A percentile compares a stretch with the other conserved stretches of the same genome.
These are phyloP conservation scores for Earliella scabrosa DNA, from an alignment of 1,284 basidiomycete genomes.

Conservation along the genomic window DNA sequence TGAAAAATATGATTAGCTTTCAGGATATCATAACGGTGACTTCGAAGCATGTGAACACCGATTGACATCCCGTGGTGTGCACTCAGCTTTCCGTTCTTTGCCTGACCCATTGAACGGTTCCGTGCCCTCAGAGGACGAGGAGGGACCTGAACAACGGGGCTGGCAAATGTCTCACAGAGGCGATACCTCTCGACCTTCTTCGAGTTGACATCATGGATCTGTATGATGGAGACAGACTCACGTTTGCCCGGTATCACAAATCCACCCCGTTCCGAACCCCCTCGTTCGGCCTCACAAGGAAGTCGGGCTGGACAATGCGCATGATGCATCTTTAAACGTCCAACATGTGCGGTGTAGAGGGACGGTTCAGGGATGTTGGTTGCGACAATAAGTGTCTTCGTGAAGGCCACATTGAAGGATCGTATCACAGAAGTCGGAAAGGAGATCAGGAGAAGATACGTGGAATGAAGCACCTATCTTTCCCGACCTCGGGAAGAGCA, in stretches of 20 bases:
- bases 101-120: conserved; percentile 37
- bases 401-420: conserved; percentile 7
- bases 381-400: not conserved
- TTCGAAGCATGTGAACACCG: too few relatives aligned
- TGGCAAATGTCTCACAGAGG: conserved; percentile 24
- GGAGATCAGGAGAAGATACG: too few relatives aligned
- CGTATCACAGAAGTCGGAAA: not conserved
- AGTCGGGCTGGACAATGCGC: not conserved
- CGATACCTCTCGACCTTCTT: conserved; percentile 15
- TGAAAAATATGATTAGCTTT: too few relatives aligned
- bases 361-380: not conserved
- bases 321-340: not conserved
- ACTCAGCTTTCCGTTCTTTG: conserved; percentile 51
- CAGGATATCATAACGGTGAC: too few relatives aligned
- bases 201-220: conserved; percentile 25
- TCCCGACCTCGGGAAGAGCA: not conserved
- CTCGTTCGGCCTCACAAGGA: not conserved
- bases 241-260: not conserved
- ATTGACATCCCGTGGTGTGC: too few relatives aligned
- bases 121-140: conserved; percentile 27
- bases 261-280: not conserved
- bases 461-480: conserved; percentile 16
- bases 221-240: not conserved
- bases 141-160: conserved; percentile 21
- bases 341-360: not conserved